Percentiles rank a stretch among this genome's conserved stretches.
Conservation (phyloP, 2,329 filamentous ascomycete genomes). For the Dactylella cylindrospora region DNA sequence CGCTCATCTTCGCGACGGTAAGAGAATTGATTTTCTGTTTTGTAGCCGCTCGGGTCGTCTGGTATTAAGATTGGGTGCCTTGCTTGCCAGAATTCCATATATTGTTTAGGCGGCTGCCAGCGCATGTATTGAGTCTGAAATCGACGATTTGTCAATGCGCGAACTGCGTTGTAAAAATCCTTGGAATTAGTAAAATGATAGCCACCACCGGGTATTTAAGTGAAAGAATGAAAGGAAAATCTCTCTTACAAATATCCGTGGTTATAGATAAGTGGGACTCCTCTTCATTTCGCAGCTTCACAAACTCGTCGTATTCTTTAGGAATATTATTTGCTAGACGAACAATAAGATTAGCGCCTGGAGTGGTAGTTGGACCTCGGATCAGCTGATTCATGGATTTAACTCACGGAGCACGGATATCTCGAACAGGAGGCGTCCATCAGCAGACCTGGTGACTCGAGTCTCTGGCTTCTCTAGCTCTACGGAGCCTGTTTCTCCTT, state of each 20-base stretch:
- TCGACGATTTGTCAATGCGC: neutral
- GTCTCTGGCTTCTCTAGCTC: neutral
- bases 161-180: neutral
- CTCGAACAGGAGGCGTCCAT: constrained; percentile 2
- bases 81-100: neutral
- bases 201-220: neutral
- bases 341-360: neutral
- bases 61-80: neutral
- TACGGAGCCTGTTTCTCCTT: neutral
- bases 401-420: neutral
- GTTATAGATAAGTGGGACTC: constrained; percentile 14
- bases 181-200: neutral
- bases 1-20: neutral
- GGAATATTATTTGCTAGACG: constrained; percentile 1
- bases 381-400: neutral
- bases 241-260: constrained; percentile 15
- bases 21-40: neutral
- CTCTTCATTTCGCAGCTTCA: constrained; percentile 5
- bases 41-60: neutral
- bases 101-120: neutral
- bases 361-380: too few species aligned
- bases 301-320: constrained; percentile 7
- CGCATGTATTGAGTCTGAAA: constrained; percentile 7
- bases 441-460: neutral
- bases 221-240: neutral